phyloP scores from a whole-genome alignment of 768 basidiomycete species.

The Pleurotus tuber-regium region DNA sequence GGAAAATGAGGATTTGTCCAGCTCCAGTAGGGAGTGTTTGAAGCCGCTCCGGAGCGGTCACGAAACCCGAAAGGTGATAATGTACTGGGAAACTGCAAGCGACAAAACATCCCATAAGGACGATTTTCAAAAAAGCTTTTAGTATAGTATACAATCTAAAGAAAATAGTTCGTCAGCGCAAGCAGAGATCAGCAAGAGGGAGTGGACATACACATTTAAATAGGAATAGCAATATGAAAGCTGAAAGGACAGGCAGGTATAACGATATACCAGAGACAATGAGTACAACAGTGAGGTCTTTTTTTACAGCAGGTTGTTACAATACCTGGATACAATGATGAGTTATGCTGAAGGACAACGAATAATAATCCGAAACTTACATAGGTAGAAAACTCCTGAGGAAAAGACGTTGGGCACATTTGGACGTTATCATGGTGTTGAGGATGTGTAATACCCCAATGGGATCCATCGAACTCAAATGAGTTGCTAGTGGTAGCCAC shows the following conservation, averaged over 20 bases:
- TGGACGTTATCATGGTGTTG: background rate
- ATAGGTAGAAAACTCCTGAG: constrained; percentile 2
- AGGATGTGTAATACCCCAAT: background rate
- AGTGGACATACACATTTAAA: constrained; percentile 2
- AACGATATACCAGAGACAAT: constrained; percentile 1
- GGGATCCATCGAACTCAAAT: background rate
- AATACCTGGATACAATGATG: constrained; percentile 8
- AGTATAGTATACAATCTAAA: background rate
- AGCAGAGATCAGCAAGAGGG: background rate
- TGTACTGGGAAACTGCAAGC: constrained; percentile 14
- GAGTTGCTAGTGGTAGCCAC: background rate
- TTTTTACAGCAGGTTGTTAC: constrained; percentile 6
- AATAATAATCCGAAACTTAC: background rate
- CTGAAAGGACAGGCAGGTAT: constrained; percentile 1
- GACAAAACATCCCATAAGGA: too few relatives aligned
- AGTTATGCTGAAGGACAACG: background rate
- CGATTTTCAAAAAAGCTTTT: background rate
- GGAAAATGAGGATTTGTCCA: background rate
- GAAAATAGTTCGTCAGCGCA: background rate
- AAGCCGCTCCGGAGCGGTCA: background rate
- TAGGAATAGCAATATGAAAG: constrained; percentile 1
- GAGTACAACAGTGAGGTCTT: constrained; percentile 3
- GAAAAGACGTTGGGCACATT: background rate
- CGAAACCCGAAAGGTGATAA: background rate
- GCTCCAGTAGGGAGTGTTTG: too few relatives aligned